phyloP scores from a whole-genome alignment of 768 basidiomycete species.

The Psilocybe cubensis region DNA sequence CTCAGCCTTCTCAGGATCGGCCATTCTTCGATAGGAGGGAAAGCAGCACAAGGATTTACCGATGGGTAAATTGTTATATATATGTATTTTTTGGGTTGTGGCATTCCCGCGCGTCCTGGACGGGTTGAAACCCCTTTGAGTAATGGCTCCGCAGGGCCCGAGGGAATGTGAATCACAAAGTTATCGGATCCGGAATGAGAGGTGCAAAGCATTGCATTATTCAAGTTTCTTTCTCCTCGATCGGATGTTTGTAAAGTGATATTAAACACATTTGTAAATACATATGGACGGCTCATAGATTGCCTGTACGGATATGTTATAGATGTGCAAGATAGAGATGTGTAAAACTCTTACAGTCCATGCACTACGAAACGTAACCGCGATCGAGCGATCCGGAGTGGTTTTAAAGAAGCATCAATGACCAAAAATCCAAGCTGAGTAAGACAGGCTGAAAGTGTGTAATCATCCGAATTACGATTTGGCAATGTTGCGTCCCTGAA shows the following conservation, averaged over 20 bases:
- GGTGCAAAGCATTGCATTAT: background rate
- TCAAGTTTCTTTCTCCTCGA: background rate
- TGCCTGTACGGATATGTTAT: too few species aligned
- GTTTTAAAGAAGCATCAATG: background rate
- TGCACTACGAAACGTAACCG: background rate
- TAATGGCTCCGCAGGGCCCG: background rate
- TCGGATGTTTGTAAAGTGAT: background rate
- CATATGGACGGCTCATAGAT: too few species aligned
- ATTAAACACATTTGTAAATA: background rate
- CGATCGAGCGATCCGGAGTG: background rate
- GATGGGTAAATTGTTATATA: constrained; percentile 4
- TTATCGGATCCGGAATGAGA: background rate
- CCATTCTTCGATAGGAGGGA: background rate
- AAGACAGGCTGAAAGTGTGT: background rate
- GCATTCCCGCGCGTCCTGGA: background rate
- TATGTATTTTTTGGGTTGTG: background rate
- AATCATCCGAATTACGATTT: background rate
- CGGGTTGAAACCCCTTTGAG: constrained; percentile 1
- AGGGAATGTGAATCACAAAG: background rate
- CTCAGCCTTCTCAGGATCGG: constrained; percentile 6
- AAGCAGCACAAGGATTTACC: background rate
- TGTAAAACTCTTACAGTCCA: background rate
- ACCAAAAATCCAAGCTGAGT: background rate
- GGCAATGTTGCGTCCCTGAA: background rate
- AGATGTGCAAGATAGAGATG: background rate